phyloP scores from a whole-genome alignment of 2,329 filamentous ascomycete species.

The Fonsecaea multimorphosa region DNA sequence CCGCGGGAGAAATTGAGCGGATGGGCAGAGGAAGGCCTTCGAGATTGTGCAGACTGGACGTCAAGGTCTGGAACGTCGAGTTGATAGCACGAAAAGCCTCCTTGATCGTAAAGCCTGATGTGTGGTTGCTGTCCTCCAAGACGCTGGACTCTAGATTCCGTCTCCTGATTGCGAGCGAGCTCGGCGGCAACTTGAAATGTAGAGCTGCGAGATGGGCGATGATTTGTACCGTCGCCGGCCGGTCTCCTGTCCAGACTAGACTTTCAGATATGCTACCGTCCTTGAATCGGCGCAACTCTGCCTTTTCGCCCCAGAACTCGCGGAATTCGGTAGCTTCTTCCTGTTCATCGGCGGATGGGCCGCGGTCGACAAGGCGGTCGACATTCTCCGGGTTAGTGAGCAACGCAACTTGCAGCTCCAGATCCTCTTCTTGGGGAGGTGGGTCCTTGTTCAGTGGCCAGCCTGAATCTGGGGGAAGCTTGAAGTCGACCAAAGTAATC shows the following conservation, averaged over 20 bases:
- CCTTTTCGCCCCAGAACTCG: constrained; percentile 92
- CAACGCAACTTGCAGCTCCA: constrained; percentile 67
- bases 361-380: constrained; percentile 80
- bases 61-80: constrained; percentile 68
- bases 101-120: constrained; percentile 23
- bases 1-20: constrained; percentile 76
- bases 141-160: constrained; percentile 50
- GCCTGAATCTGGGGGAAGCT: constrained; percentile 42
- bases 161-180: constrained; percentile 60
- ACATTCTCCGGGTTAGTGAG: constrained; percentile 75
- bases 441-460: constrained; percentile 55
- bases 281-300: constrained; percentile 91
- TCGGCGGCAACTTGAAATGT: constrained; percentile 68
- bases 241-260: constrained; percentile 74
- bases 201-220: constrained; percentile 71
- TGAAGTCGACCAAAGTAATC: constrained; percentile 69
- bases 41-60: constrained; percentile 71
- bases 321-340: constrained; percentile 81
- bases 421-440: constrained; percentile 43
- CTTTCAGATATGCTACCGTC: constrained; percentile 94
- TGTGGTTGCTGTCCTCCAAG: constrained; percentile 16
- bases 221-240: constrained; percentile 78
- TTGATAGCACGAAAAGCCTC: constrained; percentile 38
- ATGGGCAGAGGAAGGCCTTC: constrained; percentile 88
- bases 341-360: constrained; percentile 84